phyloP scores from a whole-genome alignment of 2,329 filamentous ascomycete genomes.

The Aspergillus fructus region DNA sequence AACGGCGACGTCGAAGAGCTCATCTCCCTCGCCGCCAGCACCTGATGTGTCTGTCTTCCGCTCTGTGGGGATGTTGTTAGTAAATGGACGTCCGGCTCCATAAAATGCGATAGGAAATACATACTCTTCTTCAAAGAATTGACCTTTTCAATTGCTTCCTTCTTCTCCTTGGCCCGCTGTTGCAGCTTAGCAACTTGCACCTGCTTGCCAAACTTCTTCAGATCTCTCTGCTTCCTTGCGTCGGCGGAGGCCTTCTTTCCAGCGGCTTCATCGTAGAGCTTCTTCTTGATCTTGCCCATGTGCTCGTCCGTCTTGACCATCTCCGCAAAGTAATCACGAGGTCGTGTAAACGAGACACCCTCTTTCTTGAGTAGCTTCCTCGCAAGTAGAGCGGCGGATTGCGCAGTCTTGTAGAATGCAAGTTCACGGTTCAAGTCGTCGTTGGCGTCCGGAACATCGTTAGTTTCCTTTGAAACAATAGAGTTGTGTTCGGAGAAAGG shows the following conservation, averaged over 20 bases:
- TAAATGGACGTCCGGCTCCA: neutral
- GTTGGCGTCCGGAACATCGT: constrained; percentile 76
- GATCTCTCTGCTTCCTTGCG: constrained; percentile 84
- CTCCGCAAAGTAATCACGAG: constrained; percentile 95
- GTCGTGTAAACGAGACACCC: constrained; percentile 80
- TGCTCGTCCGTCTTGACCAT: constrained; percentile 99
- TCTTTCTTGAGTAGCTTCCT: constrained; percentile 76
- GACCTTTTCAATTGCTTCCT: constrained; percentile 92
- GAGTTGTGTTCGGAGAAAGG: constrained; percentile 83
- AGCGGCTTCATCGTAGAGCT: constrained; percentile 87
- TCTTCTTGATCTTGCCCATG: constrained; percentile 94
- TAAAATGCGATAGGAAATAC: constrained; percentile 39
- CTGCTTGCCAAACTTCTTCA: constrained; percentile 99
- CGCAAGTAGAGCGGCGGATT: constrained; percentile 73
- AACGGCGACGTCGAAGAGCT: constrained; percentile 88
- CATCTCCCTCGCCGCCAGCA: constrained; percentile 64
- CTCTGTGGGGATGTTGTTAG: constrained; percentile 56
- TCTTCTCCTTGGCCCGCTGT: constrained; percentile 89
- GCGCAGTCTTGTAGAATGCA: constrained; percentile 86
- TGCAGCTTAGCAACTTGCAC: constrained; percentile 95
- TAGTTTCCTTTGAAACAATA: constrained; percentile 66
- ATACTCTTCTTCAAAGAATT: constrained; percentile 91
- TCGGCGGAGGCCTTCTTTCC: constrained; percentile 89
- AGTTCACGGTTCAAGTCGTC: constrained; percentile 92
- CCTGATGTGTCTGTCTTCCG: constrained; percentile 67